Percentiles rank a stretch among this genome's conserved stretches.
phyloP scores from a whole-genome alignment of 768 basidiomycete species.

The Kwoniella sp. region DNA sequence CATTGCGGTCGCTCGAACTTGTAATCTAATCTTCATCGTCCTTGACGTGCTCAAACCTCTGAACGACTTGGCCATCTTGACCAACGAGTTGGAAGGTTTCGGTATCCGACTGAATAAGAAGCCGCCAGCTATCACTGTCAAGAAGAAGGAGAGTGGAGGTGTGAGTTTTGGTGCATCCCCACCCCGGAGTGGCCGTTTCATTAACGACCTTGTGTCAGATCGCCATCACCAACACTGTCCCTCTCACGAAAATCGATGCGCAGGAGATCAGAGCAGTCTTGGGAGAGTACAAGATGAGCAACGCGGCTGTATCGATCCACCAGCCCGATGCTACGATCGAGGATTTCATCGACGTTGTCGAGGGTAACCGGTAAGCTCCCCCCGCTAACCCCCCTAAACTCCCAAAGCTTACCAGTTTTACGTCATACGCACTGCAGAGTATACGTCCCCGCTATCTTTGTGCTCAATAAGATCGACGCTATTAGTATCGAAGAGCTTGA shows the following conservation, averaged over 20 bases:
- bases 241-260: conserved; percentile 89
- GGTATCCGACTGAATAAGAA: conserved; percentile 95
- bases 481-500: conserved; percentile 98
- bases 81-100: conserved; percentile 93
- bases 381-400: too few relatives aligned
- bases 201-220: conserved; percentile 65
- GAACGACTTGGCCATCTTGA: conserved; percentile 84
- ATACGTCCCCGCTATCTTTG: conserved; percentile 89
- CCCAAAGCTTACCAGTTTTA: neutral
- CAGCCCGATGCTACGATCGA: conserved; percentile 90
- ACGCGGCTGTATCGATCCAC: conserved; percentile 87
- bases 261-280: conserved; percentile 95
- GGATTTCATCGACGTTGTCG: conserved; percentile 94
- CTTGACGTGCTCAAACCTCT: conserved; percentile 98
- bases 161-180: conserved; percentile 29
- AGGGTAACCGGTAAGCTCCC: conserved; percentile 84
- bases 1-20: conserved; percentile 81
- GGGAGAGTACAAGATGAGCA: conserved; percentile 83
- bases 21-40: conserved; percentile 97
- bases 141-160: conserved; percentile 69
- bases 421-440: conserved; percentile 61
- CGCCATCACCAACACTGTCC: conserved; percentile 93
- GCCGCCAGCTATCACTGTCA: conserved; percentile 76
- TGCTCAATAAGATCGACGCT: conserved; percentile 82
- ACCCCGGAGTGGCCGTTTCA: too few relatives aligned